A percentile compares a stretch with the other conserved stretches of the same genome.
phyloP scores from a whole-genome alignment of 805 yeast species.

The Pichia insulana region DNA sequence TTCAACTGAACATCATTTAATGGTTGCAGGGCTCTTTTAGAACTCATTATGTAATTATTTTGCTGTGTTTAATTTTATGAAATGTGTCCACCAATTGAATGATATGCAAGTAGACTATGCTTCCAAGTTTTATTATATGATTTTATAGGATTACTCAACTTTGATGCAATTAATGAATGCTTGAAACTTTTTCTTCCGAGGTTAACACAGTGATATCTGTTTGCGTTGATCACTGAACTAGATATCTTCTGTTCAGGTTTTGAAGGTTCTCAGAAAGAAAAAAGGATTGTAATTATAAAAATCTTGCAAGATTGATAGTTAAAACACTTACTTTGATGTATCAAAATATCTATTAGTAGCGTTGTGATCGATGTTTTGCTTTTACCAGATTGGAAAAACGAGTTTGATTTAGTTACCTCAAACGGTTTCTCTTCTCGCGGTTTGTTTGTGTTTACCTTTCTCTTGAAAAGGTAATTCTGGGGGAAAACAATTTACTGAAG shows the following conservation, averaged over 20 bases:
- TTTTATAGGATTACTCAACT: no score
- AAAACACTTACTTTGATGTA: background rate
- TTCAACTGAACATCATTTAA: conserved; percentile 45
- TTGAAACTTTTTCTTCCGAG: no score
- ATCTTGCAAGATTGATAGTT: background rate
- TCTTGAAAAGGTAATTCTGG: background rate
- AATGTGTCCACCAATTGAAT: background rate
- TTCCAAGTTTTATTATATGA: no score
- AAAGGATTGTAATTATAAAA: background rate
- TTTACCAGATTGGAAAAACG: conserved; percentile 2
- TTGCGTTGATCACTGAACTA: no score
- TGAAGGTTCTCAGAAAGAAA: no score
- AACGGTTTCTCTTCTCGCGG: conserved; percentile 1
- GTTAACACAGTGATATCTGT: no score
- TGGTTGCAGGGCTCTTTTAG: conserved; percentile 42
- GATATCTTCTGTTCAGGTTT: no score
- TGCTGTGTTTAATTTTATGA: background rate
- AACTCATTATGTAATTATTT: conserved; percentile 17
- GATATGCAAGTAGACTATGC: no score
- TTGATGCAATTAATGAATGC: no score
- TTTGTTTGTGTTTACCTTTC: conserved; percentile 4
- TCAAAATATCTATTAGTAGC: background rate
- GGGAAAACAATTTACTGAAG: background rate
- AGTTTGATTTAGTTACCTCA: conserved; percentile 2
- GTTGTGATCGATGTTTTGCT: conserved; percentile 4